Evolutionary conservation across 2,329 filamentous ascomycete species (phyloP), one percentile per base, ranked within the genome.

Genomic region (Fusarium pseudonygamai): DNA sequence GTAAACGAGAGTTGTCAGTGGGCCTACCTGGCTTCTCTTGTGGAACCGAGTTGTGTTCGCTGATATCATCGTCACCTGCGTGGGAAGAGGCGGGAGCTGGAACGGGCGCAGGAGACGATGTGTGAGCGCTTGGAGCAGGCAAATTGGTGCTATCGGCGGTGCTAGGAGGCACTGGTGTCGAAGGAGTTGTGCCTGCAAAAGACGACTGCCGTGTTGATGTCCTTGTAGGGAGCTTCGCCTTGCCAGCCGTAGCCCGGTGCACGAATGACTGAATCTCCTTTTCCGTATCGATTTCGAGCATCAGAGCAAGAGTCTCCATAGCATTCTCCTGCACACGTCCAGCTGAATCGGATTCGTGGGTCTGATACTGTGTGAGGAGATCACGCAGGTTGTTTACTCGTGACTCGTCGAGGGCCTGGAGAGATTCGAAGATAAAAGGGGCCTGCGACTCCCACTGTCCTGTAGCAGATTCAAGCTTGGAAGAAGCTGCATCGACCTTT

Each of bases 391-490:
- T 93, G 81, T 98, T 97, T 75, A 97, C 86, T 63, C 96, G 91
- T 76, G 90, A 92, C 84, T 99, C 96, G 79, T 99, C 96, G 37
- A 97, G 86, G 11, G 93, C 92, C 81, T 99, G 96, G 32, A 99
- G 89, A 69, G 92, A 93, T 83, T 99, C 96, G 79, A 97, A 98
- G 69, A 98, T 93, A 82, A 94, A 98, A 3, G 96, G 96, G 20
- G 96, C 94, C 81, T 97, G 95, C 2, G 94, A 95, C 63, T 97
- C 92, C 96, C 96, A 99, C 80, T 97, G 93, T 74, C 92, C 89
- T 49, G 87, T 90, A n/a, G 94, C 92, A 68, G 90, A 90, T 72
- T 97, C 93, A 47, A 97, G 89, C 73, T 91, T 92, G 24, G 90
- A 86, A 16, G 90, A 87, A 18, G 94, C 95, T 71, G 88, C 88